Base-by-base conservation (phyloP, 495 filamentous ascomycete species). In the Elasticomyces elasticus region DNA sequence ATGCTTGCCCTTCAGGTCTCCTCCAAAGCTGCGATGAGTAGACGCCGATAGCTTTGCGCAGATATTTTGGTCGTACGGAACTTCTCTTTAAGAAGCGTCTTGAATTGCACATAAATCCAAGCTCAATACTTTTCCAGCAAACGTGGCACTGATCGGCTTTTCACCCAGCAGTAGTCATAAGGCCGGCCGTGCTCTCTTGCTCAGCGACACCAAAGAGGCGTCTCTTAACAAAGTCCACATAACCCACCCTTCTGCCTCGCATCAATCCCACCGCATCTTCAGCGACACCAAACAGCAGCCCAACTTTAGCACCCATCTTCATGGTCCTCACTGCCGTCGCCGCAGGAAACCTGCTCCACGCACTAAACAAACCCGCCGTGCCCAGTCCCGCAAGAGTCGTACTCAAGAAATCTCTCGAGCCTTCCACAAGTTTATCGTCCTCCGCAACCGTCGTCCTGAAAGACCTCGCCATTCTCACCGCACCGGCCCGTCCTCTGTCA, bases 251-350 rank as follows among this genome's bases (percentile, higher is more conserved):
- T 51, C 85, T 79, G 30, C 89, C 89, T 64, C 79, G 82, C 24
- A 75, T 62, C 20, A 77, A 70, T 43, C 73, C 75, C 24, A 89
- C 51, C 30, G 71, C 72, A 69, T 94, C 92, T 69, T 98, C 90
- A 41, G 80, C 59, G 28, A 94, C 71, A 33, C 92, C 92, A 71
- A 86, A 95, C 22, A 69, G 75, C 2, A 94, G 57, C n/a, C 91
- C 89, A 42, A 84, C 75, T 51, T 82, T 76, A 44, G 95, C 68
- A 1, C 87, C 90, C 47, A 81, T 77, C 69, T 83, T 92, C 42
- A 87, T 84, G 35, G 87, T 89, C 56, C 89, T 81, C 37, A 89
- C 89, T 23, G 89, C 83, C 55, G 87, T 91, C 23, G 79, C 78
- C 27, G 90, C 70, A 48, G 89, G 85, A 59, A 95, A 87, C 27